Percentiles rank a stretch among this genome's conserved stretches.
Conservation (phyloP, 345 rosid genomes). For the Brassica incana region DNA sequence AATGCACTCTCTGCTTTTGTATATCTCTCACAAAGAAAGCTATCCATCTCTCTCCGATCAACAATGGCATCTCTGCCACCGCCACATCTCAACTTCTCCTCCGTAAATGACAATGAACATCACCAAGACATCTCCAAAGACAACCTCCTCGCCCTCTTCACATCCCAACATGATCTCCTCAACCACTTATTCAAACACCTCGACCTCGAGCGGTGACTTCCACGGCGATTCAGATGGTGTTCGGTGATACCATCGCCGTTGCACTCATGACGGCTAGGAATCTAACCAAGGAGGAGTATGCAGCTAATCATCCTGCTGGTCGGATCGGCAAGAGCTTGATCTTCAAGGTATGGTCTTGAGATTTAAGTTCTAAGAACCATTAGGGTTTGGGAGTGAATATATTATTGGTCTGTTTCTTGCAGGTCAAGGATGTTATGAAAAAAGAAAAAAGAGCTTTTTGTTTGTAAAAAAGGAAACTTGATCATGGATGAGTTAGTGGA, state of each 20-base stretch:
- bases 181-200: conserved; percentile 88
- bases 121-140: conserved; percentile 46
- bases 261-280: conserved; percentile 92
- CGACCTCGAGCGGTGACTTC: conserved; percentile 84
- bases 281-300: conserved; percentile 79
- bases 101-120: neutral
- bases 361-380: neutral
- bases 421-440: conserved; percentile 96
- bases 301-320: conserved; percentile 94
- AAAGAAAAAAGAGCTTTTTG: conserved; percentile 80
- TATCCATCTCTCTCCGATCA: neutral
- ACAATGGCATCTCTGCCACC: neutral
- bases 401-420: neutral
- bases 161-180: conserved; percentile 85
- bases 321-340: conserved; percentile 91
- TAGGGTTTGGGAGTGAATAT: neutral
- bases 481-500: conserved; percentile 94
- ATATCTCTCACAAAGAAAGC: neutral
- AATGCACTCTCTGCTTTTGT: neutral
- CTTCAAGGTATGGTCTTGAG: conserved; percentile 60
- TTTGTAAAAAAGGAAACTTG: conserved; percentile 83
- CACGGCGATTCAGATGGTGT: conserved; percentile 96
- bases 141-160: conserved; percentile 74
- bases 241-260: conserved; percentile 95
- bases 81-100: neutral